phyloP scores from a whole-genome alignment of 495 filamentous ascomycete species.

The Talaromyces trachyspermus region DNA sequence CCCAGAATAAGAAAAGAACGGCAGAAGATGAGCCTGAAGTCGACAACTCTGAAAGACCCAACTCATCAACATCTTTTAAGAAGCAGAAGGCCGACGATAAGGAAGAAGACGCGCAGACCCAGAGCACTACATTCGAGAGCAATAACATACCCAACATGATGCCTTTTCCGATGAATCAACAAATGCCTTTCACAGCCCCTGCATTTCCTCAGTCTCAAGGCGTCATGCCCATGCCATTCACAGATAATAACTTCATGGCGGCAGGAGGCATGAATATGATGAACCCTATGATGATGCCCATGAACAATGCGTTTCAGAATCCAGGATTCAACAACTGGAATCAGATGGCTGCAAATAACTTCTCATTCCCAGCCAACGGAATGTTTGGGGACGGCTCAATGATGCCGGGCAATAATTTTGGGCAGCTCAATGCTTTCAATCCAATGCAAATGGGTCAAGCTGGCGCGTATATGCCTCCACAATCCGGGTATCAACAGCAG shows the following conservation, averaged over 20 bases:
- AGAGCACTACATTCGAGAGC: conserved; percentile 9
- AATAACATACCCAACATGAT: conserved; percentile 10
- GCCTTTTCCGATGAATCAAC: conserved; percentile 18
- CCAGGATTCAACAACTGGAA: conserved; percentile 37
- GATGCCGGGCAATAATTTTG: conserved; percentile 19
- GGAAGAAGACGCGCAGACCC: conserved; percentile 7
- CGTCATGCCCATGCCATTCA: conserved; percentile 37
- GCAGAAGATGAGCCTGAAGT: conserved; percentile 61
- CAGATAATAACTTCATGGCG: conserved; percentile 31
- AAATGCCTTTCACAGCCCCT: conserved; percentile 26
- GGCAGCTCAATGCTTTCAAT: conserved; percentile 29
- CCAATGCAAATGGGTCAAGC: conserved; percentile 30
- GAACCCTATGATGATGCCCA: conserved; percentile 46
- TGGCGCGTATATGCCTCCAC: conserved; percentile 21
- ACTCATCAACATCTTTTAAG: conserved; percentile 19
- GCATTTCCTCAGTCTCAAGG: conserved; percentile 23
- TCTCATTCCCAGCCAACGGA: conserved; percentile 29
- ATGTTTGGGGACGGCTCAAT: conserved; percentile 36
- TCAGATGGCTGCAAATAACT: conserved; percentile 44
- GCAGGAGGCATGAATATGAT: conserved; percentile 44
- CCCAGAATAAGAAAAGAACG: conserved; percentile 63
- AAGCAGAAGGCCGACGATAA: conserved; percentile 27
- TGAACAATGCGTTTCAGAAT: conserved; percentile 34
- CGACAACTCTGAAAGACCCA: conserved; percentile 13
- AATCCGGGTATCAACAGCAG: conserved; percentile 24